Evolutionary conservation across 345 rosid genomes (phyloP).

Genomic region (Excoecaria agallocha): DNA sequence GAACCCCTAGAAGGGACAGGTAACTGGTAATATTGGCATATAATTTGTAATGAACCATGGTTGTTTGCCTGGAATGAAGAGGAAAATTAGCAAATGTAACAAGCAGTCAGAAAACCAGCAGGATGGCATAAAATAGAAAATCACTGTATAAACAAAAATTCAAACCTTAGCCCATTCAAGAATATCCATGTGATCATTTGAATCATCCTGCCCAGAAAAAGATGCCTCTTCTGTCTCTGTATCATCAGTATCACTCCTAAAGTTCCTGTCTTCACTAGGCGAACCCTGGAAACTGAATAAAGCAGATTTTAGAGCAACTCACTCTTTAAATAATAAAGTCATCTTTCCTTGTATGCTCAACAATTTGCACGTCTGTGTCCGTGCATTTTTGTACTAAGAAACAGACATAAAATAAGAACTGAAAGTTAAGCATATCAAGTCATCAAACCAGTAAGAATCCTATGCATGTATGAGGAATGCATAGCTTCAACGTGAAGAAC

Average conservation of each 20-base stretch:
- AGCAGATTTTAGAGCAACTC: background rate
- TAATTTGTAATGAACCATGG: conserved; percentile 73
- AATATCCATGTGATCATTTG: conserved; percentile 57
- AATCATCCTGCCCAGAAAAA: conserved; percentile 81
- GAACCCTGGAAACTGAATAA: conserved; percentile 68
- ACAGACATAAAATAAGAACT: background rate
- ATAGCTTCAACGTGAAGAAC: background rate
- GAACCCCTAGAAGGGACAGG: conserved; percentile 72
- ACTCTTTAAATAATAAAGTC: background rate
- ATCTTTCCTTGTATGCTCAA: background rate
- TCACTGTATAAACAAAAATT: conserved; percentile 17
- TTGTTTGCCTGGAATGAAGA: conserved; percentile 58
- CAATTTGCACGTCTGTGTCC: background rate
- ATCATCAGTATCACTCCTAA: conserved; percentile 62
- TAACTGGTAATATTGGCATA: conserved; percentile 68
- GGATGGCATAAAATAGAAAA: background rate
- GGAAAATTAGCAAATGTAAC: conserved; percentile 9
- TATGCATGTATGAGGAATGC: background rate
- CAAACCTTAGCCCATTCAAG: conserved; percentile 96
- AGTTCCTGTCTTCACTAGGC: conserved; percentile 65
- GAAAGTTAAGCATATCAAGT: background rate
- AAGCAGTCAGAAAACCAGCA: background rate
- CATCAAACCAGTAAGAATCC: background rate
- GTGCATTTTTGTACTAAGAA: background rate
- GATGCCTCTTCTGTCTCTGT: conserved; percentile 82